Base-by-base conservation (phyloP, 164 flowering plant species). In the Stephania japonica region DNA sequence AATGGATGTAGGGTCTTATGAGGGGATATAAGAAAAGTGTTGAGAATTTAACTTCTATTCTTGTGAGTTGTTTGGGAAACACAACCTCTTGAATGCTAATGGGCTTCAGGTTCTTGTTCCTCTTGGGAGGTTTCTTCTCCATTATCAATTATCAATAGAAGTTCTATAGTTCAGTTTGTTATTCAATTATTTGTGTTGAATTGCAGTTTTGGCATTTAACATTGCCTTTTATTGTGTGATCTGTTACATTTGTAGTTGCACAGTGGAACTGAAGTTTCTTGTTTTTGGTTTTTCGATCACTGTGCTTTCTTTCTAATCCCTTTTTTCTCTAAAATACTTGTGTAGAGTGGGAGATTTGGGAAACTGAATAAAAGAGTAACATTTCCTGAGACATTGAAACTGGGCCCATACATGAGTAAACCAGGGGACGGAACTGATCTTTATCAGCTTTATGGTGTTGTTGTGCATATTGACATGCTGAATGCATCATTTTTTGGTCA, bases 401-500 rank as follows among this genome's bases (percentile, higher is more conserved):
- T 95, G 27, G 82, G 85, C 56, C 94, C 92, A 63, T 95, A 93
- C 84, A 90, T 88, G 93, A 93, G 90, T 76, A 86, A 88, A 71
- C 81, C 79, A 43, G 87, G 86, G 74, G 84, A 85, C 75, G 86
- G 86, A 32, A 76, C 80, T 53, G 84, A 93, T 80, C 42, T 89
- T 3, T 95, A 95, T 85, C 86, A 72, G 81, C 92, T 95, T 38
- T 95, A 91, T 83, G 98, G 92, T 0, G 98, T 95, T 65, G 90
- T 95, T 64, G 98, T 95, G 24, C 99, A 95, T 81, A 78, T 95
- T 49, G 99, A 95, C 85, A 93, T 95, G 98, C 85, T 95, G 79
- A 95, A 95, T 86, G 98, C 99, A 21, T 93, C 99, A 41, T 95
- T 71, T 82, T 95, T 93, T 75, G 99, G 99, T 71, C 99, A 95